phyloP scores from a whole-genome alignment of 257 asterid species.

The Leptodermis oblonga region DNA sequence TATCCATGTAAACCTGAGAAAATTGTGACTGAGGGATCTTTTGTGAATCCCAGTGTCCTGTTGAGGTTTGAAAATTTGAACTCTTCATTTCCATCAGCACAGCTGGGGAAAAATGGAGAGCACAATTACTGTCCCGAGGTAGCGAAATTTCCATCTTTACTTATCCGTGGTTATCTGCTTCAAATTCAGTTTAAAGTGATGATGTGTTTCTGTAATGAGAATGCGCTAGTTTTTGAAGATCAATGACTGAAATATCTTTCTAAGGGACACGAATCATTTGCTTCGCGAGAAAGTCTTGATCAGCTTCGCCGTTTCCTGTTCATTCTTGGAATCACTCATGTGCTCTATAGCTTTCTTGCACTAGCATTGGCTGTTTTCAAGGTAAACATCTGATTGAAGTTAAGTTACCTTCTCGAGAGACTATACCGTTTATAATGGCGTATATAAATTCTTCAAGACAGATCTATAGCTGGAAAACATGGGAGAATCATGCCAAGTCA shows the following conservation, averaged over 20 bases:
- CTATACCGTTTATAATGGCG: too few relatives aligned
- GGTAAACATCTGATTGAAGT: conserved; percentile 35
- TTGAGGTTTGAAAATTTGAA: conserved; percentile 30
- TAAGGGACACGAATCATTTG: conserved; percentile 77
- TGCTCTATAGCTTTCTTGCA: conserved; percentile 71
- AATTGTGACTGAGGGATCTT: conserved; percentile 17
- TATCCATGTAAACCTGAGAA: conserved; percentile 64
- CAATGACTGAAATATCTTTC: not conserved
- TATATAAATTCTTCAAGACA: conserved; percentile 26
- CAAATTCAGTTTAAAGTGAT: too few relatives aligned
- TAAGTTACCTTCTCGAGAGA: not conserved
- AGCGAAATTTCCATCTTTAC: not conserved
- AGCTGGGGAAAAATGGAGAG: conserved; percentile 28
- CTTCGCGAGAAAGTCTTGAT: conserved; percentile 90
- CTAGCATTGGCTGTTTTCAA: conserved; percentile 82
- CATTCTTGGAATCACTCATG: conserved; percentile 79
- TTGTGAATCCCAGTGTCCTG: conserved; percentile 21
- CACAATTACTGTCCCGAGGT: conserved; percentile 64
- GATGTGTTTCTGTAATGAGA: not conserved
- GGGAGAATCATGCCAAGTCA: conserved; percentile 83
- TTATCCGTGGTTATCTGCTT: not conserved
- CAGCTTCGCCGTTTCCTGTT: conserved; percentile 92
- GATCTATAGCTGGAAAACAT: conserved; percentile 90
- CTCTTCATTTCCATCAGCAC: conserved; percentile 42
- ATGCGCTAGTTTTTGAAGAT: not conserved